Evolutionary conservation across 2,329 filamentous ascomycete species (phyloP).

Genomic region (Fusarium subtropicale): DNA sequence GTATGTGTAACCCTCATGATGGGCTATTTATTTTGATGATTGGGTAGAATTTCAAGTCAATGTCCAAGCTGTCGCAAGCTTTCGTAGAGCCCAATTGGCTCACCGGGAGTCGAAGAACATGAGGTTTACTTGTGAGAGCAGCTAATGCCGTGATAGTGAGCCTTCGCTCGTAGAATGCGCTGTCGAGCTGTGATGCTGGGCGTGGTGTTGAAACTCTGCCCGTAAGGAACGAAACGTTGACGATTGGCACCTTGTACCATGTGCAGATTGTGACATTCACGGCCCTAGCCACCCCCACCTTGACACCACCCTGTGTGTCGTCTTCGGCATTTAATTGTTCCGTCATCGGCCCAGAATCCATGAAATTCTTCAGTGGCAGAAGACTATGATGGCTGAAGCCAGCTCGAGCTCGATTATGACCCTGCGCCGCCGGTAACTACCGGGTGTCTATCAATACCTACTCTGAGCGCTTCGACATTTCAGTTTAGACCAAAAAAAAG

Average conservation of each 20-base stretch:
- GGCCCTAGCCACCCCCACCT: neutral
- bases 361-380: constrained; percentile 43
- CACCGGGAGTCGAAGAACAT: constrained; percentile 45
- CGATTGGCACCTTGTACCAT: constrained; percentile 24
- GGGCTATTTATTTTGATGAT: constrained; percentile 17
- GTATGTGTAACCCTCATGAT: constrained; percentile 62
- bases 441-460: constrained; percentile 18
- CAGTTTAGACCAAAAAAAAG: neutral
- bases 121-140: neutral
- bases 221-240: neutral
- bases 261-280: neutral
- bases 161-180: constrained; percentile 1
- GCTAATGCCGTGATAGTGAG: neutral
- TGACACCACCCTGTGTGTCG: constrained; percentile 9
- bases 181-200: constrained; percentile 4
- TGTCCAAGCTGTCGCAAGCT: constrained; percentile 21
- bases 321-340: constrained; percentile 37
- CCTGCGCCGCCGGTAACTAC: constrained; percentile 43
- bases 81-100: constrained; percentile 47
- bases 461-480: constrained; percentile 2
- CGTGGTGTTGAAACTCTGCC: constrained; percentile 12
- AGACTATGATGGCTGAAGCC: constrained; percentile 8
- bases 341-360: constrained; percentile 39
- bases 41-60: neutral
- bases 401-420: constrained; percentile 44